Conservation (phyloP, 2,329 filamentous ascomycete genomes). For the Capronia epimyces region DNA sequence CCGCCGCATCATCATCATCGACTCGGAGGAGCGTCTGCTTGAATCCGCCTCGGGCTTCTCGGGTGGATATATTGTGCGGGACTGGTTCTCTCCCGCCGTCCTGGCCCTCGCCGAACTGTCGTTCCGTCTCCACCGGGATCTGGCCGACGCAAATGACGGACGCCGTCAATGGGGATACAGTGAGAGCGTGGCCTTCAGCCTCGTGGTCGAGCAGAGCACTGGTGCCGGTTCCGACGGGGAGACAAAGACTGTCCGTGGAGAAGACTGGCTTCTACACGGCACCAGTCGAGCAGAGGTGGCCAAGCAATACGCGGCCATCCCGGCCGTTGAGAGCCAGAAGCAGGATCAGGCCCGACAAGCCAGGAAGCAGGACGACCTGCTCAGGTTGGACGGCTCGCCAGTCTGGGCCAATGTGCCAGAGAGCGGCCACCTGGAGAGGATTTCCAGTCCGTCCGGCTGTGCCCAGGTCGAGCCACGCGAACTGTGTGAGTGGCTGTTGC, state of each 20-base stretch:
- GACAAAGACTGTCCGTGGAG: slow-evolving; percentile 44
- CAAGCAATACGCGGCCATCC: slow-evolving; percentile 22
- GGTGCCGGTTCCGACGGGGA: slow-evolving; percentile 28
- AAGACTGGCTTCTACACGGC: slow-evolving; percentile 62
- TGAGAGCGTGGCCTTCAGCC: slow-evolving; percentile 56
- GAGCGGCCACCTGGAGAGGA: neutral
- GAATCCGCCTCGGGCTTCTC: slow-evolving; percentile 67
- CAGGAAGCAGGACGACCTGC: slow-evolving; percentile 29
- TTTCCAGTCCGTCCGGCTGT: slow-evolving; percentile 33
- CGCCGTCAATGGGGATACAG: slow-evolving; percentile 54
- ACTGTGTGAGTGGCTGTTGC: slow-evolving; percentile 61
- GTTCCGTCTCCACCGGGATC: slow-evolving; percentile 60
- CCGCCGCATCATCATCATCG: slow-evolving; percentile 53
- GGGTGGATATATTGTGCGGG: slow-evolving; percentile 65
- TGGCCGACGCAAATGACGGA: slow-evolving; percentile 58
- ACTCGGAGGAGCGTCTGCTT: slow-evolving; percentile 57
- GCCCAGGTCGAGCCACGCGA: slow-evolving; percentile 64
- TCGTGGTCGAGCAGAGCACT: slow-evolving; percentile 33
- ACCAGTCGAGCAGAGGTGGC: slow-evolving; percentile 56
- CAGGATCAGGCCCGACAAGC: no score
- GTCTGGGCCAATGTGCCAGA: neutral
- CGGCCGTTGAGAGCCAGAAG: no score
- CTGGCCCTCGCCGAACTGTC: slow-evolving; percentile 59
- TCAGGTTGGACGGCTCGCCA: neutral
- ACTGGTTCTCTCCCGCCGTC: slow-evolving; percentile 61